Conservation (phyloP, 129 eudicot species). For the Centella asiatica region DNA sequence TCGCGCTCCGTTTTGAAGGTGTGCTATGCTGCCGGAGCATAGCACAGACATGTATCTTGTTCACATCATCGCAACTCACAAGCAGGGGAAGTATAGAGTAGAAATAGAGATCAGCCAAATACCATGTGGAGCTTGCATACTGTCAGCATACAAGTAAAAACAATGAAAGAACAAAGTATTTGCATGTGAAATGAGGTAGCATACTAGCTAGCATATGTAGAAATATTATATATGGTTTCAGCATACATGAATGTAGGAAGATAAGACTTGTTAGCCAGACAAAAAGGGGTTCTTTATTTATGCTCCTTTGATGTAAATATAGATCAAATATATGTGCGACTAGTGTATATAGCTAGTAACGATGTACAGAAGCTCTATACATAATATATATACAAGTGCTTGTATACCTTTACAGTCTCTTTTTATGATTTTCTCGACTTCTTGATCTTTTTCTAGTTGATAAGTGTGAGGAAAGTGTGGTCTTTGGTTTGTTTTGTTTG, state of each 20-base stretch:
- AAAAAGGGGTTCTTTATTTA: not conserved
- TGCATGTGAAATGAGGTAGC: too few species aligned
- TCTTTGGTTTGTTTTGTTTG: not conserved
- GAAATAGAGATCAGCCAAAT: too few species aligned
- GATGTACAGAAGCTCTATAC: too few species aligned
- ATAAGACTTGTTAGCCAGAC: too few species aligned
- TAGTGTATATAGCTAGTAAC: too few species aligned
- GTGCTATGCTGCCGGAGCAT: too few species aligned
- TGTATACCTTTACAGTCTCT: not conserved
- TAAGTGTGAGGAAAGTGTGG: not conserved
- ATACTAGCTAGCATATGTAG: too few species aligned
- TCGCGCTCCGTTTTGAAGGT: constrained; percentile 59
- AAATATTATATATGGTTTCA: too few species aligned
- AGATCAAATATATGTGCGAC: not conserved
- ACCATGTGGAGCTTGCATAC: too few species aligned
- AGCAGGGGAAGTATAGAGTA: not conserved
- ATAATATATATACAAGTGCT: not conserved
- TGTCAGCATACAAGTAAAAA: too few species aligned
- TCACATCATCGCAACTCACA: not conserved
- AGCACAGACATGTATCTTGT: not conserved
- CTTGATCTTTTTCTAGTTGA: not conserved
- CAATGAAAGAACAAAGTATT: too few species aligned
- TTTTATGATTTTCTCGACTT: not conserved
- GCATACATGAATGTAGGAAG: too few species aligned
- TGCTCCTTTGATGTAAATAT: not conserved